Evolutionary conservation across 305 asterid genomes (phyloP).

Genomic region (Striga hermonthica): DNA sequence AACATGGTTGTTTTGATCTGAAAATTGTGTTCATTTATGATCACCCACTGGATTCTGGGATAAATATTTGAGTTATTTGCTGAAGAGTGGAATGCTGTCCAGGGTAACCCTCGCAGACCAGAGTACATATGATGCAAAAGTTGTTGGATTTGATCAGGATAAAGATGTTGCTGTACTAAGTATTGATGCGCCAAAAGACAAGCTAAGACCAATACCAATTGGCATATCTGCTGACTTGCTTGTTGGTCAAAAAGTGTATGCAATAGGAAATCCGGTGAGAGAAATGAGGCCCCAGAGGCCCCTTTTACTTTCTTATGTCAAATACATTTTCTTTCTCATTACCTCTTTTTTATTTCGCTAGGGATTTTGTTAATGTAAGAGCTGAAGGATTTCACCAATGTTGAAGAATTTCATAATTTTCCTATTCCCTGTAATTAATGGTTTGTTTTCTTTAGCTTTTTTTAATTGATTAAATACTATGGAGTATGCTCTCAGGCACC

Average conservation of each 20-base stretch:
- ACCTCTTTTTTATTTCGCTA: slow-evolving; percentile 2
- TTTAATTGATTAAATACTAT: too few relatives aligned
- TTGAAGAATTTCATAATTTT: not conserved
- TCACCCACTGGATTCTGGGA: too few relatives aligned
- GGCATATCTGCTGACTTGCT: slow-evolving; percentile 93
- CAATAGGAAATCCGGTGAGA: slow-evolving; percentile 97
- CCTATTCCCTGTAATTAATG: not conserved
- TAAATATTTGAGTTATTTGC: not conserved
- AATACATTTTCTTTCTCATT: not conserved
- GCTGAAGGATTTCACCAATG: too few relatives aligned
- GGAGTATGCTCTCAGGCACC: too few relatives aligned
- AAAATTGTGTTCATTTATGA: too few relatives aligned
- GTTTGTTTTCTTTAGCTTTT: not conserved
- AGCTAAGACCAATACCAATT: slow-evolving; percentile 86
- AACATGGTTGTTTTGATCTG: too few relatives aligned
- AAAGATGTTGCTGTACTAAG: slow-evolving; percentile 91
- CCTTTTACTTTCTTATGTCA: not conserved
- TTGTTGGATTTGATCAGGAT: slow-evolving; percentile 98
- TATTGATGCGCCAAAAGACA: slow-evolving; percentile 72
- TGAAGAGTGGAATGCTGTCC: slow-evolving; percentile 32
- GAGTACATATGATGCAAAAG: slow-evolving; percentile 78
- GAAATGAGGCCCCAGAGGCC: not conserved
- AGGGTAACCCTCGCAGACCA: slow-evolving; percentile 98
- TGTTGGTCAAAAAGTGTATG: slow-evolving; percentile 94
- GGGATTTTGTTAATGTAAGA: too few relatives aligned